Base-by-base conservation (phyloP, 2,329 filamentous ascomycete genomes). In the Ramularia collo-cygni region DNA sequence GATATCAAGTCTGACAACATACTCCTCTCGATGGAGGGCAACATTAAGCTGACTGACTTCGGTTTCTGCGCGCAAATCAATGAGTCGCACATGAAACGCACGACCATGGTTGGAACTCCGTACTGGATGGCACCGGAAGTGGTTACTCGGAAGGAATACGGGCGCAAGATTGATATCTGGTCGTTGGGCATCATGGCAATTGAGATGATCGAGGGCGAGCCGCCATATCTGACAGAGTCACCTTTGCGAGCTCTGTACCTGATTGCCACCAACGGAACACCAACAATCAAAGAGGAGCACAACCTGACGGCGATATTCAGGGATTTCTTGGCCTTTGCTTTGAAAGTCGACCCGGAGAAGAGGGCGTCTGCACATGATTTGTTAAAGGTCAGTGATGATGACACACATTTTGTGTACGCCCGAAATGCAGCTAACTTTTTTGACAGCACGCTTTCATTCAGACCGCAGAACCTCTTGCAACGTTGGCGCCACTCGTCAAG, bases 41-140 rank as follows among this genome's bases (percentile, higher is more conserved):
- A 89, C 62, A 96, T 98, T 65, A 98, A 98, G 67, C 79, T 98
- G 40, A 98, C 90, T 57, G 92, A 98, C 71, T 96, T 98, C 59
- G 92, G 92, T 9, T 98, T 98, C 70, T 96, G 92, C 64, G 92
- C 92, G 16, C 93, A 95, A 60, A 95, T 96, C 66, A 96, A 95
- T 60, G 90, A 96, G 58, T 83, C 84, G 18, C 89, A 95, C 55
- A 93, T 89, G 67, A 96, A 96, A 74, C 84, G 92, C 44, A 96
- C 89, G 4, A 98, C 92, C 10, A 98, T 96, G 92, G 92, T 98
- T 31, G 92, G 92, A 38, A 96, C 92, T 6, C 92, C 92, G 2
- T 98, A 98, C 66, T 98, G 92, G 92, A 98, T 98, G 92, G 92
- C 92, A 1, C 92, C 92, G 3, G 92, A 98, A 66, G 90, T 98